Evolutionary conservation across 2,329 filamentous ascomycete genomes (phyloP), one percentile per base, ranked within the genome.

Genomic region (Kalmusia sp.): DNA sequence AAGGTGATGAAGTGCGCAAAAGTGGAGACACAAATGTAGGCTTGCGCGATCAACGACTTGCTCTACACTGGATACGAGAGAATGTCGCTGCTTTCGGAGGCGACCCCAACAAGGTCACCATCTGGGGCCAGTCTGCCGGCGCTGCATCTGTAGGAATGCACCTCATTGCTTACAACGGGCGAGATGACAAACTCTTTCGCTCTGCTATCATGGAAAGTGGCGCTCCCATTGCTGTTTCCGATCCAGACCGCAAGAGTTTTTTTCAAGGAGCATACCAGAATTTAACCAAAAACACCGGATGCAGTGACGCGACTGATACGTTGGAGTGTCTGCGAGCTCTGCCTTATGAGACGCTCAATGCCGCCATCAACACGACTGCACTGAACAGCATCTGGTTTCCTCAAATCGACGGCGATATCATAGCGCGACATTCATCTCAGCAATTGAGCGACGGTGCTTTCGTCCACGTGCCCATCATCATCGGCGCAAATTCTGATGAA

Each of bases 401-500:
- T 0, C 70, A 78, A 4, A 63, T 85, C 28, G 86, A 88, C 58
- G 81, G 82, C 0, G 82, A 86, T 59, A 79, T 87, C 43, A 75
- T 87, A n/a, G 72, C 74, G 8, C 77, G 79, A 4, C 81, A 78
- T 57, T 80, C 79, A 1, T 82, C 81, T 9, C 67, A 79, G 5
- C 83, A 87, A 58, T 73, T 90, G 4, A 71, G 75, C 1, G 68
- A 79, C 4, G 86, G 85, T 40, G 79, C 80, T 15, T 88, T 89
- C 57, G 82, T 88, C 49, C 79, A 84, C 48, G 84, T 90, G 0
- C 85, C 86, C 1, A 80, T 89, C 33, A 76, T 90, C 4, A 75
- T 81, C 30, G 87, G 88, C 6, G 81, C 81, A 28, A 90, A 88
- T 67, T 82, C 81, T 1, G 87, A 90, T 59, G 88, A 91, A 67